Evolutionary conservation across 2,329 filamentous ascomycete species (phyloP), one percentile per base, ranked within the genome.

Genomic region (Aspergillus niger): DNA sequence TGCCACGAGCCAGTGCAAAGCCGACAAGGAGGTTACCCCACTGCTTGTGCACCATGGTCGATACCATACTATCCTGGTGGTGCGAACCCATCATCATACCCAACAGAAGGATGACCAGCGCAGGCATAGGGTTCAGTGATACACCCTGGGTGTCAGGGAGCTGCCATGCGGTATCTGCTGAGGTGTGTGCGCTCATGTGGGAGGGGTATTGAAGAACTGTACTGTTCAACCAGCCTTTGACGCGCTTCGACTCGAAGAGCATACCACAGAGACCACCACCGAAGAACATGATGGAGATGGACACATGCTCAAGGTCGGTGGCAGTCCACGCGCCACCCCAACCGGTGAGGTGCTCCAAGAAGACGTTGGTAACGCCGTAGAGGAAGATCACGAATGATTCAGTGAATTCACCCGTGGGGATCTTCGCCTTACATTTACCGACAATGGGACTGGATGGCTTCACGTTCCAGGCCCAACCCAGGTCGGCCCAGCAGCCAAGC

Each of bases 71-170:
- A 28, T 82, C 75, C 74, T 97, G 93, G 61, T 94, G 91, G 76
- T 98, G 94, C 26, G 91, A 92, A 71, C 90, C 90, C 94, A 98
- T 98, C 91, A 97, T 95, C 73, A 93, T 86, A 36, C 95, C 95
- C 1, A 97, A 82, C 0, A 97, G 81, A 60, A 97, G 81, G 66
- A 98, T 94, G 52, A 97, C 86, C 3, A 98, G 82, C 0, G 89
- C 91, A 0, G 94, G 95, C 67, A 98, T 86, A 0, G 93, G 94
- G 74, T 98, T 97, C 73, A 95, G 82, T 1, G 93, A 91, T 65
- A 92, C 85, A 11, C 81, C 78, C 74, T 96, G 93, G 8, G 86
- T 85, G 57, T 81, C 83, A 0, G 91, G 92, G 17, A 83, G 74
- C 55, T 82, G 77, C 74, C 86, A 85, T 17, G 78, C 71, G 68